phyloP scores from a whole-genome alignment of 2,329 filamentous ascomycete genomes.

The Bipolaris oryzae region DNA sequence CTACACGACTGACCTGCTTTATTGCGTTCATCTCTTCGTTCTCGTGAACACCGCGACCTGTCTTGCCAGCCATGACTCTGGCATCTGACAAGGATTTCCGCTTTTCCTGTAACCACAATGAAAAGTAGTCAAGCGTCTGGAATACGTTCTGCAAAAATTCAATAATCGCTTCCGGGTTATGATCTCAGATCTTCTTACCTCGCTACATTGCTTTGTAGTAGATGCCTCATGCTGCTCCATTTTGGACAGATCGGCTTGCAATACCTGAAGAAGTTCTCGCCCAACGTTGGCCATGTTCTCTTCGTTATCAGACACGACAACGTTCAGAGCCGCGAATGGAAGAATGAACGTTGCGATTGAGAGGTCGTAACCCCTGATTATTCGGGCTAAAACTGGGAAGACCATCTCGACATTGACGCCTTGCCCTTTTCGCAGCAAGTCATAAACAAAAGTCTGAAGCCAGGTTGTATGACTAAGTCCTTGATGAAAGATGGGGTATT shows the following conservation, averaged over 20 bases:
- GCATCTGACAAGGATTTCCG: constrained; percentile 54
- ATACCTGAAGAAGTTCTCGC: constrained; percentile 74
- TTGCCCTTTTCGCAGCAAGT: constrained; percentile 79
- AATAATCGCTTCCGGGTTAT: constrained; percentile 17
- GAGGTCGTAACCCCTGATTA: constrained; percentile 84
- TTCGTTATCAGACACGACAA: constrained; percentile 74
- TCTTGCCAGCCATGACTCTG: constrained; percentile 51
- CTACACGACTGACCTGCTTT: constrained; percentile 68
- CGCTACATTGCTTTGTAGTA: constrained; percentile 82
- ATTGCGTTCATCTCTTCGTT: constrained; percentile 60
- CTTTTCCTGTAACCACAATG: constrained; percentile 87
- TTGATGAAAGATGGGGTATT: constrained; percentile 78
- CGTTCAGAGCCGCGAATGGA: constrained; percentile 84
- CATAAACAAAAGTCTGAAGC: constrained; percentile 79
- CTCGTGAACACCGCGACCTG: constrained; percentile 51
- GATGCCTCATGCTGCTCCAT: constrained; percentile 68
- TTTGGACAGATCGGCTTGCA: constrained; percentile 66
- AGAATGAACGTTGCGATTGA: constrained; percentile 86
- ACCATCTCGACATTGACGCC: constrained; percentile 75
- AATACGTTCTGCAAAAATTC: constrained; percentile 74
- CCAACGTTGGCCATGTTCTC: constrained; percentile 68
- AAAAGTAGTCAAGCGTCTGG: constrained; percentile 86
- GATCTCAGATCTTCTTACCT: constrained; percentile 63
- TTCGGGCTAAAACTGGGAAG: constrained; percentile 79
- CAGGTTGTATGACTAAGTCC: constrained; percentile 76